These are phyloP conservation scores for Paralagenidium karlingii DNA, from an alignment of 352 stramenopile genomes.

Conservation along the genomic window DNA sequence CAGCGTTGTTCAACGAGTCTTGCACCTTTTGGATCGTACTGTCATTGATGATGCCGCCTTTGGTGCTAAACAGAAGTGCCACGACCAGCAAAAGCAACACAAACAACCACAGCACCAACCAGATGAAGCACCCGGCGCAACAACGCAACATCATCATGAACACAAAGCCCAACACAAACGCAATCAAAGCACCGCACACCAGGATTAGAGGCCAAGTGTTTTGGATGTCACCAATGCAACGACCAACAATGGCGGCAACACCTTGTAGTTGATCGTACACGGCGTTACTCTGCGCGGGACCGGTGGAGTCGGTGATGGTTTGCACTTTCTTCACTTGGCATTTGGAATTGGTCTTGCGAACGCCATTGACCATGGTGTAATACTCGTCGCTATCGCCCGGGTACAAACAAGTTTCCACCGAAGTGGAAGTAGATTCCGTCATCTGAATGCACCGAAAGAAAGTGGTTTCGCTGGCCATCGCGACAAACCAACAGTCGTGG, in stretches of 20 bases:
- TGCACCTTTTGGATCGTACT: conserved; percentile 25
- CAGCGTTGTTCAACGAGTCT: conserved; percentile 19
- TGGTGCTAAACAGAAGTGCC: conserved; percentile 58
- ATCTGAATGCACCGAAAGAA: conserved; percentile 77
- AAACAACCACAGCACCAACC: conserved; percentile 51
- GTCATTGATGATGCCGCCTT: conserved; percentile 51
- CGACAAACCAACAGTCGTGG: conserved; percentile 49
- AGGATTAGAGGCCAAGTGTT: conserved; percentile 44
- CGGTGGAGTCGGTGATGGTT: conserved; percentile 32
- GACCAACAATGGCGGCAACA: conserved; percentile 22
- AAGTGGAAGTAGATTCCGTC: conserved; percentile 39
- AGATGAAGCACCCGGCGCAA: conserved; percentile 63
- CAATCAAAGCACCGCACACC: conserved; percentile 23
- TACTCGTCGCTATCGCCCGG: conserved; percentile 52
- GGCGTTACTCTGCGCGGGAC: conserved; percentile 50
- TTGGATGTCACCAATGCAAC: conserved; percentile 57
- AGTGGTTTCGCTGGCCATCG: conserved; percentile 41
- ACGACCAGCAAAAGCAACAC: conserved; percentile 55
- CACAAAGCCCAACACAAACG: conserved; percentile 41
- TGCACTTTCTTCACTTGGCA: conserved; percentile 64
- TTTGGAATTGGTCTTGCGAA: conserved; percentile 37
- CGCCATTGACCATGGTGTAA: conserved; percentile 36
- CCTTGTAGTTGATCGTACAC: conserved; percentile 62
- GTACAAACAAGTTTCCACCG: conserved; percentile 52
- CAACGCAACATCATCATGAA: conserved; percentile 64